phyloP scores from a whole-genome alignment of 441 rosid species.

The Monsonia emarginata region DNA sequence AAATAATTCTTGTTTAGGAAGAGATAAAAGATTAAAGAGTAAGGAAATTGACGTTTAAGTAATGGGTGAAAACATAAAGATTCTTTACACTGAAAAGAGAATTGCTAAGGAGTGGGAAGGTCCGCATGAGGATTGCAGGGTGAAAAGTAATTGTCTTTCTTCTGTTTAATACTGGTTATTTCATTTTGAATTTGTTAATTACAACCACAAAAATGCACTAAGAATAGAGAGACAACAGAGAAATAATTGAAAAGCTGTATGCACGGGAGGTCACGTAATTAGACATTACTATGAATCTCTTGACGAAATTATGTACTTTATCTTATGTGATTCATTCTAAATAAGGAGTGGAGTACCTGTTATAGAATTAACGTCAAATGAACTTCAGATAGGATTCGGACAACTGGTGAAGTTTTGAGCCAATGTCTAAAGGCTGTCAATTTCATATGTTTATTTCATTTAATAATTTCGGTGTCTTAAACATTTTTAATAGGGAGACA shows the following conservation, averaged over 20 bases:
- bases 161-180: neutral
- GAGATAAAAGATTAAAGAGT: too few species aligned
- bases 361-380: neutral
- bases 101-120: too few species aligned
- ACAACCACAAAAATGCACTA: neutral
- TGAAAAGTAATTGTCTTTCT: neutral
- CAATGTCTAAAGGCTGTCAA: conserved; percentile 31
- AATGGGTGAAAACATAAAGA: too few species aligned
- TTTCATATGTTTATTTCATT: conserved; percentile 12
- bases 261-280: neutral
- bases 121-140: neutral
- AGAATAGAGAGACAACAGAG: neutral
- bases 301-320: neutral
- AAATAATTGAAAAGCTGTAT: neutral
- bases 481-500: conserved; percentile 35
- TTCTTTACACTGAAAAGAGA: neutral
- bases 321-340: neutral
- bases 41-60: too few species aligned
- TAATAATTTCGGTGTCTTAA: conserved; percentile 34
- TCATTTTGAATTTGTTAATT: too few species aligned
- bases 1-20: too few species aligned
- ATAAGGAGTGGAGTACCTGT: neutral
- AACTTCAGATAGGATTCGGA: neutral
- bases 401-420: neutral
- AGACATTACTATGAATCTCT: neutral